Base-by-base conservation (phyloP, 768 basidiomycete species). In the Peribolospora baueri region DNA sequence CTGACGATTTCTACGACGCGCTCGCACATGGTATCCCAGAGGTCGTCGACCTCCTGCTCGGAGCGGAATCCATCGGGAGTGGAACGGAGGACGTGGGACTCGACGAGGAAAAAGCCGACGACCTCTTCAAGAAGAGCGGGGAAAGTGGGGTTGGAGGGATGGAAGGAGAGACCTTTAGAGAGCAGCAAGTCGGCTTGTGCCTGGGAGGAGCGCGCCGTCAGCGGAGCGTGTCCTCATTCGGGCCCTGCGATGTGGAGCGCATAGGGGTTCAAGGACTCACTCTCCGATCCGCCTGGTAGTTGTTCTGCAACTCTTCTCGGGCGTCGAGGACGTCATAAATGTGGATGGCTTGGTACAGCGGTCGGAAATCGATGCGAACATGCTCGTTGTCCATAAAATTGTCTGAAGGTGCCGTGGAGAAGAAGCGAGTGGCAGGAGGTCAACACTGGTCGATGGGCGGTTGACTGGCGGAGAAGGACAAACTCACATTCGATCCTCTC, bases 271-370 rank as follows among this genome's bases (percentile, higher is more conserved):
- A 14, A n/a, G 7, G 9, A 55, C 66, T 43, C 63, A 80, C 87
- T 73, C 91, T 87, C 64, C 93, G 77, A 67, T 98, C 93, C n/a
- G 84, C 85, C 68, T 97, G 91, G 63, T 95, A 98, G 41, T 81
- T 90, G 53, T 75, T 76, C 55, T 86, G 85, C 7, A 97, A 73
- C 60, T 91, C 88, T 46, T 83, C 81, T 43, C 90, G 73, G n/a
- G 81, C 80, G 64, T 90, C 85, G 25, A 98, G 72, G 5, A 87
- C 78, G 55, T 82, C 78, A 67, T 97, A 91, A 58, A 95, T 95
- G 63, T 93, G 93, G 52, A 98, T 88, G 66, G 87, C 91, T 68
- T 95, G 85, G 62, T 86, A 91, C 9, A 98, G 68, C 9, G 91
- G 90, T 61, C 81, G 82, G 71, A 98, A 97, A 67, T 95, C 86